phyloP scores from a whole-genome alignment of 176 grass and related monocot genomes.

The Oryza glumipatula region DNA sequence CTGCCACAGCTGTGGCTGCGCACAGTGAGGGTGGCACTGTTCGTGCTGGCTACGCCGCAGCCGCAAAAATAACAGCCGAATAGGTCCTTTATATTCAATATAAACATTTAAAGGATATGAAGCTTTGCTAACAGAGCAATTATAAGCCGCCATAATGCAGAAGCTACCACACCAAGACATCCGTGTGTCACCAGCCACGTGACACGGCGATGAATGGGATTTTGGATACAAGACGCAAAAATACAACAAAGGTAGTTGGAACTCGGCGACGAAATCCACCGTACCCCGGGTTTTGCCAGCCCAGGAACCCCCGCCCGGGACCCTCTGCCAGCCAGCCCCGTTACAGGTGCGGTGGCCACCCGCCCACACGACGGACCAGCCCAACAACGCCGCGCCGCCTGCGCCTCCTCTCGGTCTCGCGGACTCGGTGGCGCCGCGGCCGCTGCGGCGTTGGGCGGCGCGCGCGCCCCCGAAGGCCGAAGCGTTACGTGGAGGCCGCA shows the following conservation, averaged over 20 bases:
- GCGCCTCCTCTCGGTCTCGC: neutral
- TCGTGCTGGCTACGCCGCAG: no score
- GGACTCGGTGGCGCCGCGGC: neutral
- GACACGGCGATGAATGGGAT: neutral
- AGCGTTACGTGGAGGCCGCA: neutral
- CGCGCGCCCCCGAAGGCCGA: neutral
- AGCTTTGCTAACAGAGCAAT: no score
- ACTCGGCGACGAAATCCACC: slow-evolving; percentile 19
- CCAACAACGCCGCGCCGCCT: neutral
- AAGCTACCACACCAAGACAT: neutral
- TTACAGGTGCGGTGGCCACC: neutral
- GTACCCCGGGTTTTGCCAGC: slow-evolving; percentile 19
- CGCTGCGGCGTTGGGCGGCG: neutral
- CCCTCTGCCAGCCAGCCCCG: slow-evolving; percentile 5
- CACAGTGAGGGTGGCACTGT: no score
- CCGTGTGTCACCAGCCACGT: neutral
- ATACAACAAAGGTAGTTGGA: slow-evolving; percentile 16
- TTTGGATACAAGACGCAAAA: neutral
- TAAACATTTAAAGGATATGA: no score
- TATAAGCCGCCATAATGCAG: neutral
- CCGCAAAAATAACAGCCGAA: no score
- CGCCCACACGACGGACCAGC: neutral
- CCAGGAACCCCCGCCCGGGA: slow-evolving; percentile 41
- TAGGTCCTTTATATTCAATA: no score
- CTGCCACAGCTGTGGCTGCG: no score